Evolutionary conservation across 768 basidiomycete species (phyloP).

Genomic region (Rubroboletus pulcherrimus): DNA sequence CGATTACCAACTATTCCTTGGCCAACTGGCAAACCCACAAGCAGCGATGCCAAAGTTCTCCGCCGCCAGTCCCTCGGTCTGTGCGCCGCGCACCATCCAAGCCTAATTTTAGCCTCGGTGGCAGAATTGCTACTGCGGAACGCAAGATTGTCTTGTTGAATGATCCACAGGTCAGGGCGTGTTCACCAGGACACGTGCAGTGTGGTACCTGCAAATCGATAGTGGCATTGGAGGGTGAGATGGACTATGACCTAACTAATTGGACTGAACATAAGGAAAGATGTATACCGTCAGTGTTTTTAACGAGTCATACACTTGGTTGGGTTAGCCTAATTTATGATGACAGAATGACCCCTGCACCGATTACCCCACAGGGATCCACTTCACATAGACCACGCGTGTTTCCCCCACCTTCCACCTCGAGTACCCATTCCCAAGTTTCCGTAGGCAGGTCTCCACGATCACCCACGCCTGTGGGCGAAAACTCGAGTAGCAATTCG

Average conservation of each 20-base stretch:
- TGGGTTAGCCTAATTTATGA: conserved; percentile 2
- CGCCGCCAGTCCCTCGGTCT: conserved; percentile 35
- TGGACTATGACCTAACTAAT: conserved; percentile 55
- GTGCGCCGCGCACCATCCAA: conserved; percentile 15
- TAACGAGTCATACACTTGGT: background rate
- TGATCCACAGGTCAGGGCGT: conserved; percentile 55
- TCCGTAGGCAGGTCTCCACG: conserved; percentile 14
- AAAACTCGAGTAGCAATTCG: conserved; percentile 27
- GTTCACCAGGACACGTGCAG: conserved; percentile 41
- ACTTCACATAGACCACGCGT: conserved; percentile 12
- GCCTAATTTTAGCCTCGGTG: conserved; percentile 43
- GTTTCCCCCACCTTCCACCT: conserved; percentile 18
- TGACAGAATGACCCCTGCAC: conserved; percentile 17
- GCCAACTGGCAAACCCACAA: conserved; percentile 56
- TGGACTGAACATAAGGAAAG: conserved; percentile 62
- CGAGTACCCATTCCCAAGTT: conserved; percentile 13
- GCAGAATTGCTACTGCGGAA: conserved; percentile 58
- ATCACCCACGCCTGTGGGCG: conserved; percentile 9
- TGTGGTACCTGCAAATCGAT: conserved; percentile 50
- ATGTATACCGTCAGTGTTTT: conserved; percentile 40
- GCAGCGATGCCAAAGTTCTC: conserved; percentile 40
- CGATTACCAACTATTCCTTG: conserved; percentile 37
- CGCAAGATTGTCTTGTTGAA: conserved; percentile 61
- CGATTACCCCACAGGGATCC: conserved; percentile 19
- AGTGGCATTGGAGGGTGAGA: conserved; percentile 44